Percentiles rank a stretch among this genome's conserved stretches.
These are phyloP conservation scores for Crataegus laevigata DNA, from an alignment of 306 rosid species.

Conservation along the genomic window DNA sequence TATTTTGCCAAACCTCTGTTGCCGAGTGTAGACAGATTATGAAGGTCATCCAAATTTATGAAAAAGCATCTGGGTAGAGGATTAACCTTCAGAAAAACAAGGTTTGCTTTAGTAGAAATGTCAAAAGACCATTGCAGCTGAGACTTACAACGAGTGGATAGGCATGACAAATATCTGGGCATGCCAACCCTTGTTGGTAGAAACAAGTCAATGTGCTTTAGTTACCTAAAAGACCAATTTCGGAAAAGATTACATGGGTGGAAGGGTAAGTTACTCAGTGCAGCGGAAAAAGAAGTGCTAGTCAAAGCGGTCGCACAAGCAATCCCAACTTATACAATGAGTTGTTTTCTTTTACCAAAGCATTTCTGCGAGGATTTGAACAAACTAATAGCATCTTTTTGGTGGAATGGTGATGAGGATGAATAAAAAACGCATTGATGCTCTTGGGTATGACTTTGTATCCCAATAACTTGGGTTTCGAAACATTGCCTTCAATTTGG, in stretches of 20 bases:
- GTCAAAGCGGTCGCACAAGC: neutral
- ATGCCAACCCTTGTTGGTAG: neutral
- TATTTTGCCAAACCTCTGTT: too few relatives aligned
- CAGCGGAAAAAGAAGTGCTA: neutral
- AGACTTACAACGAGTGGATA: neutral
- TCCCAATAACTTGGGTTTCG: neutral
- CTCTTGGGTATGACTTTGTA: accelerated
- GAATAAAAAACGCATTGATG: neutral
- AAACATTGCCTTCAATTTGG: neutral
- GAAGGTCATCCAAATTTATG: neutral
- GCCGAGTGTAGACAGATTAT: neutral
- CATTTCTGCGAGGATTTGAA: too few relatives aligned
- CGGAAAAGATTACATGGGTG: neutral
- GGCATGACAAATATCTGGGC: neutral
- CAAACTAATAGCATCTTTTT: too few relatives aligned
- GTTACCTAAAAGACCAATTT: too few relatives aligned
- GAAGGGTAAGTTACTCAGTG: neutral
- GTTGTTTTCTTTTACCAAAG: too few relatives aligned
- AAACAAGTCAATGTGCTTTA: neutral
- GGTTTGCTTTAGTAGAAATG: too few relatives aligned
- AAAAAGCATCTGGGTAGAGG: neutral
- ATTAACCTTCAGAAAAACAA: too few relatives aligned
- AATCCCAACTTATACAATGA: neutral
- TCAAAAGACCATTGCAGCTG: too few relatives aligned
- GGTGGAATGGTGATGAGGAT: neutral